Evolutionary conservation across 2,329 filamentous ascomycete species (phyloP).

Genomic region (Pestalotiopsis sp.): DNA sequence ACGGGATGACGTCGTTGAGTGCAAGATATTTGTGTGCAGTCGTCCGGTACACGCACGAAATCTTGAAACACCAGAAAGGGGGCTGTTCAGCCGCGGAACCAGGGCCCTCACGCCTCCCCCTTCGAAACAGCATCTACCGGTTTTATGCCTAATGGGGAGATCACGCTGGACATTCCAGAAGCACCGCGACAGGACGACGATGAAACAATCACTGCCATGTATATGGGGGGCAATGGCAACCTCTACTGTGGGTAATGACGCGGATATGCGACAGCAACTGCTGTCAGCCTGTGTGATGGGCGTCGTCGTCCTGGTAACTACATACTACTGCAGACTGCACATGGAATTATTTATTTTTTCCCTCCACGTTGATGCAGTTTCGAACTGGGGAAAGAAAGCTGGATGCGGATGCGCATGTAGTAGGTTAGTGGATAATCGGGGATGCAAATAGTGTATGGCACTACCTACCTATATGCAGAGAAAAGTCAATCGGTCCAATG

Average conservation of each 20-base stretch:
- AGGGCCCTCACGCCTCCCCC: background rate
- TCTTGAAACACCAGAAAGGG: conserved; percentile 10
- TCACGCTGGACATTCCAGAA: conserved; percentile 7
- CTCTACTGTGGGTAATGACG: background rate
- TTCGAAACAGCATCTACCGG: background rate
- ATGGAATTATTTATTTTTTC: background rate
- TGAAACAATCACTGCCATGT: conserved; percentile 1
- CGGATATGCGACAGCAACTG: conserved; percentile 1
- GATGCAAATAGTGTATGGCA: background rate
- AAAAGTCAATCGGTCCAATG: background rate
- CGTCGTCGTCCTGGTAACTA: background rate
- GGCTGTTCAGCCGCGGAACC: conserved; percentile 10
- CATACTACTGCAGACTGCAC: background rate
- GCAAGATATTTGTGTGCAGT: background rate
- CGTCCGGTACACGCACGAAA: background rate
- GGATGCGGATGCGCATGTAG: too few relatives aligned
- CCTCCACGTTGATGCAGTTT: background rate
- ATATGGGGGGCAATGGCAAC: background rate
- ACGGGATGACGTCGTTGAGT: conserved; percentile 8
- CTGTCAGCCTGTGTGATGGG: background rate
- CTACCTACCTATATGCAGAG: background rate
- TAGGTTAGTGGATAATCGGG: background rate
- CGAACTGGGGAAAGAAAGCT: background rate
- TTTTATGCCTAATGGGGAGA: background rate
- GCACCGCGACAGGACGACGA: background rate